Percentiles rank a stretch among this genome's conserved stretches.
Conservation (phyloP, 2,329 filamentous ascomycete species). For the Epichloe elymi region DNA sequence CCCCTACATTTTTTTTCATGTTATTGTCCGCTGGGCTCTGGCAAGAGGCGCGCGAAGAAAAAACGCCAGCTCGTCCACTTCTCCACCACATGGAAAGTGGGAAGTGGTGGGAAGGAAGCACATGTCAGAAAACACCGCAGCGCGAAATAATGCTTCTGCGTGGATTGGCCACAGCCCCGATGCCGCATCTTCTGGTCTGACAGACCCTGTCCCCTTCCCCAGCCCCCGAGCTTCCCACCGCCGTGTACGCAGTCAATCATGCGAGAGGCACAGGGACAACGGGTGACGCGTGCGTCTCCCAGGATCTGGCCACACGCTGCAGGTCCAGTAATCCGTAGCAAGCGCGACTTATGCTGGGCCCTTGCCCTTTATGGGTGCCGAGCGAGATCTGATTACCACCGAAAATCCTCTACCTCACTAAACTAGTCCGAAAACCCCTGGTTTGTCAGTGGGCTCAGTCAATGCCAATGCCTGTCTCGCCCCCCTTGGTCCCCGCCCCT, state of each 20-base stretch:
- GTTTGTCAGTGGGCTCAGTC: not conserved
- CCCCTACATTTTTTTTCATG: too few relatives aligned
- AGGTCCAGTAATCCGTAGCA: not conserved
- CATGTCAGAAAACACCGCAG: slow-evolving; percentile 14
- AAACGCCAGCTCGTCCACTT: not conserved
- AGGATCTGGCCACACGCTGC: slow-evolving; percentile 6
- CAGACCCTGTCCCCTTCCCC: too few relatives aligned
- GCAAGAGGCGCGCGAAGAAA: too few relatives aligned
- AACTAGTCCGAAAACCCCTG: not conserved
- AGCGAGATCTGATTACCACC: slow-evolving; percentile 8
- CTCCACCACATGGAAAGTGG: not conserved
- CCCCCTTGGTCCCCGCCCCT: too few relatives aligned
- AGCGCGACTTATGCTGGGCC: not conserved
- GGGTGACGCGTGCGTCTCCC: not conserved
- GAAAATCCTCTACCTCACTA: slow-evolving; percentile 4
- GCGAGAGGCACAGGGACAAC: too few relatives aligned
- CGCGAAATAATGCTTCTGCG: not conserved
- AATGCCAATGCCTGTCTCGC: not conserved
- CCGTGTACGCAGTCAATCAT: not conserved
- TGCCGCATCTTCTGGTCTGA: not conserved
- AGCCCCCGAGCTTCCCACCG: not conserved
- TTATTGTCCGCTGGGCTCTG: too few relatives aligned
- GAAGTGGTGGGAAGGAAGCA: slow-evolving; percentile 5
- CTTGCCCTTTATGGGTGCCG: slow-evolving; percentile 4
- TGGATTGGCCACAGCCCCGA: slow-evolving; percentile 3